Evolutionary conservation across 768 basidiomycete species (phyloP), one percentile per base, ranked within the genome.

Genomic region (Agrocybe praecox): DNA sequence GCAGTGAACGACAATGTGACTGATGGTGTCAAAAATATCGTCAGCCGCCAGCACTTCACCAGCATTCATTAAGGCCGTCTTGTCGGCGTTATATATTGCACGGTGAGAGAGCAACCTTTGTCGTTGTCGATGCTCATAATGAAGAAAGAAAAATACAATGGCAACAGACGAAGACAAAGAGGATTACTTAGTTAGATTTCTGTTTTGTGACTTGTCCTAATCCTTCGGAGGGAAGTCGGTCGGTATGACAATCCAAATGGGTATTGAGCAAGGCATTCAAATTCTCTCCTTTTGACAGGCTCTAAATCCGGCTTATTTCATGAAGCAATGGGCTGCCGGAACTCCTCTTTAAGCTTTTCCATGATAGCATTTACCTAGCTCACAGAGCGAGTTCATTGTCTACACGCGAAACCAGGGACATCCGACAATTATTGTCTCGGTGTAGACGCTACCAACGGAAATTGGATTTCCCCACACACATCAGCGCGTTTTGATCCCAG

Each of bases 161-260:
- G n/a, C n/a, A n/a, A n/a, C n/a, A n/a, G n/a, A n/a, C n/a, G n/a
- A n/a, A n/a, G n/a, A n/a, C n/a, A n/a, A n/a, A n/a, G 32, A 29
- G 49, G 43, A 29, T 33, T 26, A 26, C 46, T 40, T 26, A 49
- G 32, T 44, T 50, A 22, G 24, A 47, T 47, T 29, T 47, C 46
- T 47, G 18, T 22, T 52, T 53, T 43, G 34, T 53, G 42, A 49
- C 47, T 53, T 33, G 22, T 54, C 53, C 57, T 58, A 52, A 19
- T 53, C 53, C 49, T 54, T 48, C 60, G 60, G 60, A 49, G 45
- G 58, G 57, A 54, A 53, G 55, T 63, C 64, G 60, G 68, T 67
- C 68, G 65, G 65, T 67, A 69, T 67, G 68, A 62, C 65, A 63
- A 65, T 66, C 60, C 58, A 61, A 57, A 62, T 63, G 62, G 59